Base-by-base conservation (phyloP, 352 stramenopile genomes). In the Phytophthora melonis region DNA sequence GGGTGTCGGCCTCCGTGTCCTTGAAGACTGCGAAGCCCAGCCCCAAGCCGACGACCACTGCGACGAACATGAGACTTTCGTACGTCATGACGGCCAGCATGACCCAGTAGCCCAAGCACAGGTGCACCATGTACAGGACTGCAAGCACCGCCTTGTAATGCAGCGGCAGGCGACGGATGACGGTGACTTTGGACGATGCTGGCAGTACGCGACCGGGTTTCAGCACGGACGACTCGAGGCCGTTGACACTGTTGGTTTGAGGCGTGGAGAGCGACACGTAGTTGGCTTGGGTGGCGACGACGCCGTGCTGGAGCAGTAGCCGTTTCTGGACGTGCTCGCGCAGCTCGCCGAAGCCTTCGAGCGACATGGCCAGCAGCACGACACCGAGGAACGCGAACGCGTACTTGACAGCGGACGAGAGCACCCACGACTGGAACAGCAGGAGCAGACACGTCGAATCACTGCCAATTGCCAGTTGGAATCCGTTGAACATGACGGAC, bases 11-110 rank as follows among this genome's bases (percentile, higher is more conserved):
- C 53, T 93, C 84, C 0, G 82, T 90, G 69, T 93, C 84, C 58
- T 93, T 93, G 69, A 93, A 93, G 54, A 91, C 50, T 52, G 85
- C 78, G 66, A 93, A 92, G 52, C 84, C 84, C 30, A 84, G 52
- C 11, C 83, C 84, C 23, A 92, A 72, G 1, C 86, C 86, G 16
- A 93, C 53, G 49, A 91, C 76, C 1, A 89, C 82, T 1, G 84
- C 84, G 10, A 90, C 47, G 71, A 93, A 93, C 52, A 93, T 73
- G 11, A 85, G 58, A 18, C 74, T 84, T 78, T 93, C 86, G 80
- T 89, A 93, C 68, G 84, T 87, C 86, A 93, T 93, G 55, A 90
- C 78, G 34, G 89, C 70, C n/a, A 93, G 76, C 86, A 93, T 92
- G 71, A 89, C 76, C 32, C 84, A 87, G 79, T 92, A 93, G 39